Percentiles rank a stretch among this genome's conserved stretches.
phyloP scores from a whole-genome alignment of 2,329 filamentous ascomycete species.

The Aspergillus carbonarius region DNA sequence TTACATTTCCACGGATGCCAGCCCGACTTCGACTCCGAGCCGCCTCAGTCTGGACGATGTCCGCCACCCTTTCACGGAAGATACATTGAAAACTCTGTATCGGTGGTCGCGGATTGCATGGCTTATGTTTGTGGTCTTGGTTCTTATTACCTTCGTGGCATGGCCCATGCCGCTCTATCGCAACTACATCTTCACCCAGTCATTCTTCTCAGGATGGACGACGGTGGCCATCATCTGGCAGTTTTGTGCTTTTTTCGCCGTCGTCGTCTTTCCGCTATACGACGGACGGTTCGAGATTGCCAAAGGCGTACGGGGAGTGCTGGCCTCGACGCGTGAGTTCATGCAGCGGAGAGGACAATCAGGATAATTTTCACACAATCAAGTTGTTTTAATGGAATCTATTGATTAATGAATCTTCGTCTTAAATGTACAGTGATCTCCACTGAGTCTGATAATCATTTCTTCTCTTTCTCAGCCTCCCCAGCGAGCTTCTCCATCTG shows the following conservation, averaged over 20 bases:
- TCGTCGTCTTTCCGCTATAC: slow-evolving; percentile 50
- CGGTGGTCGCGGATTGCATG: slow-evolving; percentile 45
- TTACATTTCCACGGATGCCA: not conserved
- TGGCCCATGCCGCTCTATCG: slow-evolving; percentile 55
- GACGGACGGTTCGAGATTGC: slow-evolving; percentile 47
- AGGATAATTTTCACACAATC: not conserved
- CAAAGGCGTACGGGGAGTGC: slow-evolving; percentile 25
- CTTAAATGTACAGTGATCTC: not conserved
- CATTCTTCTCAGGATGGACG: slow-evolving; percentile 50
- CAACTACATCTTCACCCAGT: slow-evolving; percentile 48
- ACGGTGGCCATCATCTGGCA: slow-evolving; percentile 50
- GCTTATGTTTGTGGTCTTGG: slow-evolving; percentile 42
- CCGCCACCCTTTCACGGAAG: slow-evolving; percentile 44
- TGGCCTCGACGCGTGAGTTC: not conserved
- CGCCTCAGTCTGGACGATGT: slow-evolving; percentile 40
- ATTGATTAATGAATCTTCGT: not conserved
- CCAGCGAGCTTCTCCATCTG: slow-evolving; percentile 22
- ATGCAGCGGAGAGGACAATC: not conserved
- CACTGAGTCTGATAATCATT: not conserved
- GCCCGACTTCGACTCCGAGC: not conserved
- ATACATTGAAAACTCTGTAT: slow-evolving; percentile 34
- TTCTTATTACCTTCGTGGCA: slow-evolving; percentile 48
- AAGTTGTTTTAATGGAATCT: not conserved
- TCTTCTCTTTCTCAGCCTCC: slow-evolving; percentile 18
- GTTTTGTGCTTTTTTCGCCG: slow-evolving; percentile 48